phyloP scores from a whole-genome alignment of 176 grass and related monocot species.

The Zea mays region Zm-B73-REFERENCE-NAM-5.0 NC_050105.1:8170001-8170500 shows the following conservation, averaged over 20 bases:
- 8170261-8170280: background rate
- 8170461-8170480: conserved; percentile 92
- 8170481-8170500: conserved; percentile 71
- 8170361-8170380: conserved; percentile 91
- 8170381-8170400: conserved; percentile 63
- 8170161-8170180: background rate
- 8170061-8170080: conserved; percentile 8
- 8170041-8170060: conserved; percentile 9
- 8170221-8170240: background rate
- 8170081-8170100: conserved; percentile 23
- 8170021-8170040: conserved; percentile 32
- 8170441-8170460: conserved; percentile 78
- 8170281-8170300: conserved; percentile 65
- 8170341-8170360: conserved; percentile 71
- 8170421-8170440: conserved; percentile 80
- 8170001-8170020: background rate
- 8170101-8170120: conserved; percentile 12
- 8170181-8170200: conserved; percentile 34
- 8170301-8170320: conserved; percentile 67
- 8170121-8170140: background rate
- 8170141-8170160: background rate
- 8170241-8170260: background rate
- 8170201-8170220: conserved; percentile 8
- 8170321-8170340: conserved; percentile 78
- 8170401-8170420: conserved; percentile 74